Base-by-base conservation (phyloP, 1,284 basidiomycete species). In the Wolfiporia cocos region DNA sequence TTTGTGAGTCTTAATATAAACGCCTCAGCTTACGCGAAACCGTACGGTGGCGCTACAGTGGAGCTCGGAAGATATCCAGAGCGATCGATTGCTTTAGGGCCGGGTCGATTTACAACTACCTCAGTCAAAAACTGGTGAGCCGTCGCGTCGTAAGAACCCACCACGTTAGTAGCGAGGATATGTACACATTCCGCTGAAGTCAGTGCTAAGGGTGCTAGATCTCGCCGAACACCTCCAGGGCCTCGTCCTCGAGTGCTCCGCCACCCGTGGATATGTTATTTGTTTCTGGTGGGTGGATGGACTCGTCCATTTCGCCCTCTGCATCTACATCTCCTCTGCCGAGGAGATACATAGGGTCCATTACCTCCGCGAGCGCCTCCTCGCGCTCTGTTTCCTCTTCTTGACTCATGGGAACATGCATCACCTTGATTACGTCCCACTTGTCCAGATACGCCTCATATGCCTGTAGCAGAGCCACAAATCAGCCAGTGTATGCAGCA, bases 381-480 rank as follows among this genome's bases (percentile, higher is more conserved):
- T 69, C 67, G 28, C 77, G 69, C 51, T 78, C 75, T 3, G 71
- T 69, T 41, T 65, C 56, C 44, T 78, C 73, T 32, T 78, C 76
- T 33, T 62, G 61, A 35, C 61, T 74, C 69, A 74, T 82, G 50
- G 57, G 63, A 21, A 60, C 61, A 44, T 76, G 73, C 32, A 75
- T 73, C 32, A 88, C 68, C 37, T 79, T 74, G 43, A 89, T 81
- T 30, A 85, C 67, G 53, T 86, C 76, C 86, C 86, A 90, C 56
- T 86, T 87, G 58, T 86, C 82, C 38, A 73, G 70, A 52, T 85
- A 85, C 42, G 77, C 66, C 46, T 85, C 78, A 60, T 74, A 74
- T 46, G 63, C 64, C 81, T 85, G 62, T n/a, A 32, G 47, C 22
- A 22, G 34, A 19, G n/a, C n/a, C n/a, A n/a, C n/a, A n/a, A n/a